Conservation (phyloP, 768 basidiomycete species). For the Cyclocybe aegerita region DNA sequence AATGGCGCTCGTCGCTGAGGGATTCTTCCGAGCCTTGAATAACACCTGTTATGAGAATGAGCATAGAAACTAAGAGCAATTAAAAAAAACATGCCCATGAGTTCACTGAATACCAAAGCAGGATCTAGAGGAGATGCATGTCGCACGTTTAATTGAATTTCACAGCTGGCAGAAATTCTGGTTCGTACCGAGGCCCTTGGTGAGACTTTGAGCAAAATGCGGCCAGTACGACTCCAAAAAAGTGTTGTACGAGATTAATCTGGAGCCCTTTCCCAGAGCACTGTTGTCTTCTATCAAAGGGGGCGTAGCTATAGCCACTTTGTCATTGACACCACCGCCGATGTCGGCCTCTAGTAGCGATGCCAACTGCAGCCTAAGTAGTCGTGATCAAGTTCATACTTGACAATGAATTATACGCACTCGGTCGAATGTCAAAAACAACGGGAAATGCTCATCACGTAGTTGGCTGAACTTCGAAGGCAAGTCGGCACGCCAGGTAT, state of each 20-base stretch:
- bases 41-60: slow-evolving; percentile 38
- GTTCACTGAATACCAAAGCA: slow-evolving; percentile 60
- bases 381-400: not conserved
- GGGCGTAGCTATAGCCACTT: no score
- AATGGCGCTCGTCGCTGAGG: slow-evolving; percentile 28
- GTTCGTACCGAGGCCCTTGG: slow-evolving; percentile 49
- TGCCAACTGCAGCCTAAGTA: not conserved
- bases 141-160: not conserved
- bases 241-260: slow-evolving; percentile 41
- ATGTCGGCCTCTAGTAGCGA: slow-evolving; percentile 46
- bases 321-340: slow-evolving; percentile 38
- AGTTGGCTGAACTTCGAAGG: slow-evolving; percentile 54
- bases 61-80: not conserved
- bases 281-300: no score
- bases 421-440: slow-evolving; percentile 67
- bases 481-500: slow-evolving; percentile 40
- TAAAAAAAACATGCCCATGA: slow-evolving; percentile 50
- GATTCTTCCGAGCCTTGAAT: slow-evolving; percentile 70
- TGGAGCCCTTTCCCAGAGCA: slow-evolving; percentile 1
- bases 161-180: slow-evolving; percentile 4
- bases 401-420: slow-evolving; percentile 43
- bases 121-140: slow-evolving; percentile 45
- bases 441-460: slow-evolving; percentile 59
- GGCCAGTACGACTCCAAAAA: slow-evolving; percentile 61
- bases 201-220: slow-evolving; percentile 50